phyloP scores from a whole-genome alignment of 371 early-diverging fungal species.

The Rhizomucor pusillus region DNA sequence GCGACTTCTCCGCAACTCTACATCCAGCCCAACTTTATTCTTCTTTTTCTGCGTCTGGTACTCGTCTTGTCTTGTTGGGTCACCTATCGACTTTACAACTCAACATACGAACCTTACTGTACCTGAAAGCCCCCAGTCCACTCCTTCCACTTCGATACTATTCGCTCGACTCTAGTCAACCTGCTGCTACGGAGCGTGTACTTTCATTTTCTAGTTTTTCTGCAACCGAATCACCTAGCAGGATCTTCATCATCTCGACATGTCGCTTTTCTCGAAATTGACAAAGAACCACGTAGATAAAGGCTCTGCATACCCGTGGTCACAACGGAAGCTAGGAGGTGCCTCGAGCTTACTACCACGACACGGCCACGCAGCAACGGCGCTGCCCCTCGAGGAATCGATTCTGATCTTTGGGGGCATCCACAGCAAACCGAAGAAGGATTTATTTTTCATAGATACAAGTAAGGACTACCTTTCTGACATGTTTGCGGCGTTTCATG shows the following conservation, averaged over 20 bases:
- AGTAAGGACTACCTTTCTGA: no score
- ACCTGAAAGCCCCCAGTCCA: no score
- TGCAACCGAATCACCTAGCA: background rate
- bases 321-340: conserved; percentile 40
- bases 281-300: conserved; percentile 31
- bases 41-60: no score
- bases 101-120: no score
- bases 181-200: background rate
- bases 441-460: conserved; percentile 61
- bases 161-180: no score
- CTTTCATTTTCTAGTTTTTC: no score
- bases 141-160: no score
- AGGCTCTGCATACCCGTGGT: conserved; percentile 36
- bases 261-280: conserved; percentile 47
- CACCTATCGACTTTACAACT: no score
- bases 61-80: no score
- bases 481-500: no score
- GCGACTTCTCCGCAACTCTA: no score
- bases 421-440: conserved; percentile 44
- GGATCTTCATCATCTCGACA: conserved; percentile 14
- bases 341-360: conserved; percentile 43
- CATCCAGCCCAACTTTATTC: no score
- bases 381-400: conserved; percentile 34
- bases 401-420: conserved; percentile 61
- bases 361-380: conserved; percentile 57